Percentiles rank a stretch among this genome's conserved stretches.
These are phyloP conservation scores for Trypanosoma rangeli DNA, from an alignment of 208 protist species.

Conservation along the genomic window DNA sequence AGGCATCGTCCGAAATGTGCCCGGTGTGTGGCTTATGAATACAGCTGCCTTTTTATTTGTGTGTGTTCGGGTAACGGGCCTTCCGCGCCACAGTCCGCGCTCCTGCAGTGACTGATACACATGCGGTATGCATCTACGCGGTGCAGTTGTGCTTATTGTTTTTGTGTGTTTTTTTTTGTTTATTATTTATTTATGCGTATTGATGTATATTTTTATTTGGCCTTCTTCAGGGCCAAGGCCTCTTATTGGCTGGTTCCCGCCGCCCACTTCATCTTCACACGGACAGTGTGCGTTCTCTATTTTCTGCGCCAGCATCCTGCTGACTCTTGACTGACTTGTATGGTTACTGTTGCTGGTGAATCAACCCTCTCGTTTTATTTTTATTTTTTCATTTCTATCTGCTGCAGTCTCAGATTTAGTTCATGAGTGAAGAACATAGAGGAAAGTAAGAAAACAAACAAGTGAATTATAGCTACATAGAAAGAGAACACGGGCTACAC, in stretches of 20 bases:
- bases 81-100: too few species aligned
- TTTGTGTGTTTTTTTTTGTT: slow-evolving; percentile 11
- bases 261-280: neutral
- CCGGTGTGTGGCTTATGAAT: too few species aligned
- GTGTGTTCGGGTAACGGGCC: too few species aligned
- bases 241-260: neutral
- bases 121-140: neutral
- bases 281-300: neutral
- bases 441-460: neutral
- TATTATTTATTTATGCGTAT: slow-evolving; percentile 10
- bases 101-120: too few species aligned
- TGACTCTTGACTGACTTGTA: too few species aligned
- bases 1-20: too few species aligned
- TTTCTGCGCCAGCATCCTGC: too few species aligned
- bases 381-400: neutral
- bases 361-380: neutral
- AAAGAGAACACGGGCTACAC: neutral
- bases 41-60: too few species aligned
- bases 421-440: neutral
- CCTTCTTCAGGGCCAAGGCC: too few species aligned
- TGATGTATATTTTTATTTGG: neutral
- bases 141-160: slow-evolving; percentile 17
- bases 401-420: neutral
- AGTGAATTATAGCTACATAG: too few species aligned
- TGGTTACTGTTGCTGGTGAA: neutral